phyloP scores from a whole-genome alignment of 805 yeast genomes.

The Dipodascus albidus region DNA sequence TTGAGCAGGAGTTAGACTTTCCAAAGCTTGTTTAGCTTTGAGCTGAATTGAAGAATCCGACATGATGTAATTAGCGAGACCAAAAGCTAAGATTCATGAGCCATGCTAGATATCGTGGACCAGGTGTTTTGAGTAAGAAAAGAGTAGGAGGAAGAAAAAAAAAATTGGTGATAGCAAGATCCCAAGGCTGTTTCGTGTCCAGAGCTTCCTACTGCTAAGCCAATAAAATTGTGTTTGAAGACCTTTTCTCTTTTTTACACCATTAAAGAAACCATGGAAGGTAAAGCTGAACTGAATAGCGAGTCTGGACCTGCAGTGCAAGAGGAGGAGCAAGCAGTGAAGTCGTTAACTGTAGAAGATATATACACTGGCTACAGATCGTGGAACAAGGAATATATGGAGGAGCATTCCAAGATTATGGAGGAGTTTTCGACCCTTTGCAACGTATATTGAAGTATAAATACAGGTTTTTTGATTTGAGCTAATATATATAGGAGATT shows the following conservation, averaged over 20 bases:
- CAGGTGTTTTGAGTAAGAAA: not conserved
- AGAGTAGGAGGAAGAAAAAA: not conserved
- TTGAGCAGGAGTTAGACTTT: not conserved
- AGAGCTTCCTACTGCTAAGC: not conserved
- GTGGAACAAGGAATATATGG: not conserved
- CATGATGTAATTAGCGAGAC: not conserved
- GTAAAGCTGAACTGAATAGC: not conserved
- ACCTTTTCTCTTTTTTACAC: not conserved
- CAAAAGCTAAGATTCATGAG: not conserved
- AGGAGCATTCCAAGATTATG: not conserved
- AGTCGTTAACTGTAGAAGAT: not conserved
- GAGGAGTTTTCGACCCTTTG: not conserved
- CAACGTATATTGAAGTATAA: not conserved
- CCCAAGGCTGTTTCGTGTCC: not conserved
- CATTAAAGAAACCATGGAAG: too few relatives aligned
- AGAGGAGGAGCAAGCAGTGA: not conserved
- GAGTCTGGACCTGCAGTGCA: not conserved
- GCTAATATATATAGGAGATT: not conserved
- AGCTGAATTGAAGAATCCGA: constrained; percentile 1
- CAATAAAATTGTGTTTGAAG: not conserved
- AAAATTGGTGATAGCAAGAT: not conserved
- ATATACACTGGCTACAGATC: constrained; percentile 1
- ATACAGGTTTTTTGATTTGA: not conserved
- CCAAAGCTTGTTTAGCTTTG: not conserved
- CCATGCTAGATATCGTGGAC: not conserved